phyloP scores from a whole-genome alignment of 2,329 filamentous ascomycete species.

The Fusarium verticillioides region DNA sequence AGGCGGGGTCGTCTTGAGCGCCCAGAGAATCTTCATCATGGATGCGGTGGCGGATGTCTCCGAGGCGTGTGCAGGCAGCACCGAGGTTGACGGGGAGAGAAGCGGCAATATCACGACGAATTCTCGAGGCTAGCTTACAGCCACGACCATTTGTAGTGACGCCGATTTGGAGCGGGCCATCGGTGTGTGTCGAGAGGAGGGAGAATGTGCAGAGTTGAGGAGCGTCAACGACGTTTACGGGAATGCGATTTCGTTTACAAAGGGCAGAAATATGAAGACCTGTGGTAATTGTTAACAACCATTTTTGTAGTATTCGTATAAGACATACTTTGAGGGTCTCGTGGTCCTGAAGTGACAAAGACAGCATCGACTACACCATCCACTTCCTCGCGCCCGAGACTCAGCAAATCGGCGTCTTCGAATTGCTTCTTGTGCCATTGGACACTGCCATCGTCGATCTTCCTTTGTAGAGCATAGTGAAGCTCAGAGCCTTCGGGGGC shows the following conservation, averaged over 20 bases:
- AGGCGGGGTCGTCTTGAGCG: slow-evolving; percentile 62
- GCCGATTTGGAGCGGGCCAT: slow-evolving; percentile 93
- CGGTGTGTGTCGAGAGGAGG: slow-evolving; percentile 86
- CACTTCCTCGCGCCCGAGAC: slow-evolving; percentile 83
- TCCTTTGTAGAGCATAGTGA: slow-evolving; percentile 68
- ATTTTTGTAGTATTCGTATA: neutral
- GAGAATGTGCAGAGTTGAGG: slow-evolving; percentile 90
- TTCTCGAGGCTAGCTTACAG: slow-evolving; percentile 90
- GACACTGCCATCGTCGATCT: slow-evolving; percentile 73
- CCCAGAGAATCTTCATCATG: slow-evolving; percentile 74
- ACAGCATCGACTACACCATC: slow-evolving; percentile 86
- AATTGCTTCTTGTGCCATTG: slow-evolving; percentile 75
- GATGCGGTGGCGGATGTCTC: slow-evolving; percentile 75
- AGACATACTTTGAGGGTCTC: slow-evolving; percentile 54
- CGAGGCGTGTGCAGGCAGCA: slow-evolving; percentile 79
- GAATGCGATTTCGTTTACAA: slow-evolving; percentile 84
- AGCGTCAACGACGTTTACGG: slow-evolving; percentile 91
- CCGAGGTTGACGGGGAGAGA: slow-evolving; percentile 82
- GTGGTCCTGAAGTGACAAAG: slow-evolving; percentile 77
- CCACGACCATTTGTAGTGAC: slow-evolving; percentile 95
- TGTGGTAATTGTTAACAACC: slow-evolving; percentile 45
- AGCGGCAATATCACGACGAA: slow-evolving; percentile 87
- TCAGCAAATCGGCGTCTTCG: slow-evolving; percentile 75
- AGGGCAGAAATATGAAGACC: slow-evolving; percentile 75
- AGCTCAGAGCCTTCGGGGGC: slow-evolving; percentile 72